These are phyloP conservation scores for Fusarium sulawesiense DNA, from an alignment of 2,329 filamentous ascomycete genomes.

Conservation along the genomic window DNA sequence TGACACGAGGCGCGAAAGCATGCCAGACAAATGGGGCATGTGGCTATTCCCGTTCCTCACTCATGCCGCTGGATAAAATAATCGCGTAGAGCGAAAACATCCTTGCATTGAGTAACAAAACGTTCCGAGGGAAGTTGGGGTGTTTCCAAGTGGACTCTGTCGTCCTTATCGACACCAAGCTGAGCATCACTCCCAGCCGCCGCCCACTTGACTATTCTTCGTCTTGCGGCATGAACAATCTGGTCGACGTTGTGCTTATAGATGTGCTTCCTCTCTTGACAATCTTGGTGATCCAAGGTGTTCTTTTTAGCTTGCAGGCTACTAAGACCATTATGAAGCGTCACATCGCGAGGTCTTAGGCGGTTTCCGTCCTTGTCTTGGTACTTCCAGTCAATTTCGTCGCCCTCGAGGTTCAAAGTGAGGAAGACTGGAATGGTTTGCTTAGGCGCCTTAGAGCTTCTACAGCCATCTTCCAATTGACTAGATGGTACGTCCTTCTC, in stretches of 20 bases:
- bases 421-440: conserved; percentile 6
- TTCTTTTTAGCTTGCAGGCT: conserved; percentile 1
- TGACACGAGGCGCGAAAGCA: background rate
- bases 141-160: background rate
- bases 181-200: background rate
- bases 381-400: conserved; percentile 10
- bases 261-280: conserved; percentile 3
- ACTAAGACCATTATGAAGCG: background rate
- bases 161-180: background rate
- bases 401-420: background rate
- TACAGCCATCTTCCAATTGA: background rate
- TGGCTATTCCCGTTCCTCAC: background rate
- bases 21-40: background rate
- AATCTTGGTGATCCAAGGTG: background rate
- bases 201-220: conserved; percentile 10
- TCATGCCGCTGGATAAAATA: background rate
- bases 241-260: background rate
- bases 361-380: background rate
- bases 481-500: background rate
- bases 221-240: conserved; percentile 11
- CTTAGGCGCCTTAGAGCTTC: conserved; percentile 4
- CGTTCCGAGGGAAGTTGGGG: conserved; percentile 1
- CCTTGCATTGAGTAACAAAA: background rate
- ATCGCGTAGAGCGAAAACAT: background rate
- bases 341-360: background rate